Conservation (phyloP, 2,329 filamentous ascomycete species). For the Penicillium freii region DNA sequence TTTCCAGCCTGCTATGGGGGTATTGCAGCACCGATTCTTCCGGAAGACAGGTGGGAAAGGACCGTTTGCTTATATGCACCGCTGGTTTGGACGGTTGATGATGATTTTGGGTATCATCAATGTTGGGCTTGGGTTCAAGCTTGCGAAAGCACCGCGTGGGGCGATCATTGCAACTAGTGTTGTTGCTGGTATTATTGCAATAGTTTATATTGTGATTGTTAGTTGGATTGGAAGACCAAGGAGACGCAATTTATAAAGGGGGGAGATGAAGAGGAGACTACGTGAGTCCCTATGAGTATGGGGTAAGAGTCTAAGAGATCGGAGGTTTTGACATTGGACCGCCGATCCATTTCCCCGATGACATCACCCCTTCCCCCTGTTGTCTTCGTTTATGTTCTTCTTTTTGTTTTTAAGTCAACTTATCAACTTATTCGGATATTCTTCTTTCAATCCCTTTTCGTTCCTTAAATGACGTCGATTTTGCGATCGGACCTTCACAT, state of each 20-base stretch:
- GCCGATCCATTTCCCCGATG: not conserved
- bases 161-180: constrained; percentile 51
- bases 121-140: constrained; percentile 54
- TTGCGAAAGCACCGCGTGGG: constrained; percentile 40
- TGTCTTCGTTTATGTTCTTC: no score
- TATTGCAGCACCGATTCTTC: constrained; percentile 53
- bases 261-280: no score
- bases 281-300: not conserved
- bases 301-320: not conserved
- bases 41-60: constrained; percentile 48
- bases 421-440: not conserved
- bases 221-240: not conserved
- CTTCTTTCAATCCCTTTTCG: not conserved
- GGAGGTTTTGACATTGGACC: not conserved
- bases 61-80: constrained; percentile 50
- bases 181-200: constrained; percentile 49
- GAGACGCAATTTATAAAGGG: not conserved
- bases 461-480: not conserved
- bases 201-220: constrained; percentile 39
- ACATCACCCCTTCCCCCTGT: not conserved
- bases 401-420: not conserved
- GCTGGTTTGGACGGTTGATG: constrained; percentile 55
- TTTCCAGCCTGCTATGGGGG: constrained; percentile 55
- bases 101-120: constrained; percentile 57
- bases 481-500: not conserved